Evolutionary conservation across 2,329 filamentous ascomycete genomes (phyloP).

Genomic region (Neobulgaria alba): DNA sequence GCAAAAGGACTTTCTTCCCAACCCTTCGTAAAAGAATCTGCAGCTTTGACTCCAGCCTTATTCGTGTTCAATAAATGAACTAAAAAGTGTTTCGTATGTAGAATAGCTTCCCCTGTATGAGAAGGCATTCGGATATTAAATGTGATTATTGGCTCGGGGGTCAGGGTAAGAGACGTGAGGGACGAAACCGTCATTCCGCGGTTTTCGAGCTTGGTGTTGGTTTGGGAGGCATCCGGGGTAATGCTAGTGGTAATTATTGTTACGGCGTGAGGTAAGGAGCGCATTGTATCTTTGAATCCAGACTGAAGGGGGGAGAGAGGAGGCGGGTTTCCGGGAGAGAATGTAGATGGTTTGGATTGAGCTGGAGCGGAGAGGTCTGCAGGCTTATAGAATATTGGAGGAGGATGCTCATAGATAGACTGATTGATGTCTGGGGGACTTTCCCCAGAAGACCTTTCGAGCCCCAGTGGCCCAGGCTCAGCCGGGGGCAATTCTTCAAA

Average conservation of each 20-base stretch:
- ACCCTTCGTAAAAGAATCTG: slow-evolving; percentile 18
- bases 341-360: too few species aligned
- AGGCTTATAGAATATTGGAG: too few species aligned
- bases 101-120: slow-evolving; percentile 20
- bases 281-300: slow-evolving; percentile 25
- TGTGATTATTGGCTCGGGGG: slow-evolving; percentile 25
- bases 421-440: too few species aligned
- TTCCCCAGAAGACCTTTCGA: too few species aligned
- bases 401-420: too few species aligned
- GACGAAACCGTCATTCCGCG: slow-evolving; percentile 28
- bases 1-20: background rate
- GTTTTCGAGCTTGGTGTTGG: slow-evolving; percentile 14
- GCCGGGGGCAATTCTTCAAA: too few species aligned
- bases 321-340: too few species aligned
- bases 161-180: slow-evolving; percentile 25
- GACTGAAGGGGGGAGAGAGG: slow-evolving; percentile 11
- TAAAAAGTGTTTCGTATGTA: slow-evolving; percentile 14
- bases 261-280: slow-evolving; percentile 22
- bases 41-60: slow-evolving; percentile 15
- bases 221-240: background rate
- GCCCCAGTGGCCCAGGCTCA: too few species aligned
- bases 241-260: slow-evolving; percentile 25
- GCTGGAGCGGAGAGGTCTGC: too few species aligned
- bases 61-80: slow-evolving; percentile 21
- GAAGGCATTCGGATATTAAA: slow-evolving; percentile 29